phyloP scores from a whole-genome alignment of 768 basidiomycete genomes.

The Jaapia argillacea region DNA sequence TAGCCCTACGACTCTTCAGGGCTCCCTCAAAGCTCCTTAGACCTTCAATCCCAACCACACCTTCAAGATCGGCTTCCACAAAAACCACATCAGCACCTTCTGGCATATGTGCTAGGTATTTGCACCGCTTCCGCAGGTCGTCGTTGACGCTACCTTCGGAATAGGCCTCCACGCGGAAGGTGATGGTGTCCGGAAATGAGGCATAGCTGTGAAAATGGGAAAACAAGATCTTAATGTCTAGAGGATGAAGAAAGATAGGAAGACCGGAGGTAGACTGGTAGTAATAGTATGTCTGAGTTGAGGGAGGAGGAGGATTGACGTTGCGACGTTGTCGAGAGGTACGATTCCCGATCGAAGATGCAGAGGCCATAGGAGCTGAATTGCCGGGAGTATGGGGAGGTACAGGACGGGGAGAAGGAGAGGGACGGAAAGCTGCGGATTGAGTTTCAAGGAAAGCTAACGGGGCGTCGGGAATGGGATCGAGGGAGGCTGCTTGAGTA shows the following conservation, averaged over 20 bases:
- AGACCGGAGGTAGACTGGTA: slow-evolving; percentile 92
- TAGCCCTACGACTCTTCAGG: slow-evolving; percentile 61
- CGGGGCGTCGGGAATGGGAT: slow-evolving; percentile 23
- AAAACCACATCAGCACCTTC: slow-evolving; percentile 91
- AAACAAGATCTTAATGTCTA: slow-evolving; percentile 90
- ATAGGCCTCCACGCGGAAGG: slow-evolving; percentile 68
- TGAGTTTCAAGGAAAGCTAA: slow-evolving; percentile 47
- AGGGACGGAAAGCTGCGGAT: slow-evolving; percentile 5
- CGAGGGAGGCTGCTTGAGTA: neutral
- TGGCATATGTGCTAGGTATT: slow-evolving; percentile 89
- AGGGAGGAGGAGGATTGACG: slow-evolving; percentile 78
- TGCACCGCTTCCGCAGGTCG: slow-evolving; percentile 89
- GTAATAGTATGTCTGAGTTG: slow-evolving; percentile 87
- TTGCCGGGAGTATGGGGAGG: too few species aligned
- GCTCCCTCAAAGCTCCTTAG: slow-evolving; percentile 79
- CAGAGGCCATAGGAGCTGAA: slow-evolving; percentile 6
- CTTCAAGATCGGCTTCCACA: slow-evolving; percentile 76
- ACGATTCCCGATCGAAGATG: slow-evolving; percentile 28
- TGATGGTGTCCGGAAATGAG: slow-evolving; percentile 76
- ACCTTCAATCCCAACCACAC: slow-evolving; percentile 67
- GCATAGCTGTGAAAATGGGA: slow-evolving; percentile 75
- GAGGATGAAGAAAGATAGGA: slow-evolving; percentile 87
- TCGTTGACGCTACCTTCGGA: slow-evolving; percentile 81
- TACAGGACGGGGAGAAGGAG: slow-evolving; percentile 4
- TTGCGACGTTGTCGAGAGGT: slow-evolving; percentile 59